A percentile compares a stretch with the other conserved stretches of the same genome.
phyloP scores from a whole-genome alignment of 2,329 filamentous ascomycete genomes.

The Sporothrix curviconia region DNA sequence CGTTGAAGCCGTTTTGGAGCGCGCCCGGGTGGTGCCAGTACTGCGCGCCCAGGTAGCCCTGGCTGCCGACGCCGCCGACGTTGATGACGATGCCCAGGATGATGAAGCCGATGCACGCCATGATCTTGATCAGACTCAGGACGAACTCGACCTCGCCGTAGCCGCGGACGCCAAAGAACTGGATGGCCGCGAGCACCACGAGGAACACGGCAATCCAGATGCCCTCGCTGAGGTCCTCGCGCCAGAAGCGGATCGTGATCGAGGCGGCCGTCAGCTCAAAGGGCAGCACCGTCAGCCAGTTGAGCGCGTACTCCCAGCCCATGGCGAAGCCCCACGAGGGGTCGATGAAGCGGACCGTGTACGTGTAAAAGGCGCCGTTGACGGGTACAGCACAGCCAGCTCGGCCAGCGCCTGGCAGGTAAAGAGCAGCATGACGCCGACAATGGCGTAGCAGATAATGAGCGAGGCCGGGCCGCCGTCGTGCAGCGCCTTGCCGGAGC shows the following conservation, averaged over 20 bases:
- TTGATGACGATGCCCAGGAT: conserved; percentile 56
- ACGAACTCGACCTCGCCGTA: conserved; percentile 55
- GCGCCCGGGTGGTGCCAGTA: conserved; percentile 55
- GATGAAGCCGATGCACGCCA: conserved; percentile 56
- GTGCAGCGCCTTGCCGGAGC: conserved; percentile 54
- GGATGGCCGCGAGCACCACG: conserved; percentile 42
- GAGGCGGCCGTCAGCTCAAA: conserved; percentile 50
- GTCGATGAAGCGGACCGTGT: conserved; percentile 54
- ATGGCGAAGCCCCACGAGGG: conserved; percentile 51
- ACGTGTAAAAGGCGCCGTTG: conserved; percentile 57
- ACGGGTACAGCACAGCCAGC: conserved; percentile 52
- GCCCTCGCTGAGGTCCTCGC: conserved; percentile 41
- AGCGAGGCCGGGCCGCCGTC: conserved; percentile 52
- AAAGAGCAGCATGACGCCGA: conserved; percentile 53
- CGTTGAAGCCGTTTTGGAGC: conserved; percentile 45
- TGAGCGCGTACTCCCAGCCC: conserved; percentile 47
- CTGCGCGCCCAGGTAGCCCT: conserved; percentile 53
- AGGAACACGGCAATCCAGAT: conserved; percentile 54
- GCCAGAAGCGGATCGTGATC: conserved; percentile 50
- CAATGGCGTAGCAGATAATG: conserved; percentile 46
- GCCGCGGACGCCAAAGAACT: conserved; percentile 51
- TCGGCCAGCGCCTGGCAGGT: conserved; percentile 56
- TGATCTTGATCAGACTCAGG: conserved; percentile 51
- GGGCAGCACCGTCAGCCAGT: conserved; percentile 44
- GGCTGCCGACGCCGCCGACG: conserved; percentile 48